Base-by-base conservation (phyloP, 306 rosid genomes). In the Neltuma alba region DNA sequence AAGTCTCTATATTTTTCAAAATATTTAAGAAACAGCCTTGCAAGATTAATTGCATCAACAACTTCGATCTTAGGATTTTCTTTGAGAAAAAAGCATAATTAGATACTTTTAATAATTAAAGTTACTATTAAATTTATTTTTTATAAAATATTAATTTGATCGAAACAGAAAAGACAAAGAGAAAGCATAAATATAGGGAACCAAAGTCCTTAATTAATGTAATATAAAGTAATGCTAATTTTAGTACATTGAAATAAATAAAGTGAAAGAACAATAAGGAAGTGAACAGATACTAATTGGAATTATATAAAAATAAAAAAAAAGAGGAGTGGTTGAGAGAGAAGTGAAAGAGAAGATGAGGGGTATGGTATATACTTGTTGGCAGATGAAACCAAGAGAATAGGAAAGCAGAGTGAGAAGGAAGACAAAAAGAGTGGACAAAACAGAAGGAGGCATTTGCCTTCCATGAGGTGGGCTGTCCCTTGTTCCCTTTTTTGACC, bases 371-470 rank as follows among this genome's bases (percentile, higher is more conserved):
- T 37, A 37, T 66, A 31, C 47, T 9, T 1, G 45, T 36, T 23
- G 30, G 42, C 48, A 37, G 48, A 66, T 37, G 72, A 66, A 21
- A 66, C 72, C 72, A 66, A 66, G 31, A 66, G 72, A 66, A 66
- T 37, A 14, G n/a, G 50, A 66, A 9, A 38, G 30, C 30, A n/a
- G 21, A 37, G 40, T 20, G 48, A 9, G 70, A 33, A 15, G 44
- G 30, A 36, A 21, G 50, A 66, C 72, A 66, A 1, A 21, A 21
- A 1, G 72, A 66, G 44, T 5, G 72, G 72, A 66, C 72, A 66
- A 66, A 66, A 9, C 45, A 33, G n/a, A 65, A 62, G 23, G 2
- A 31, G 37, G n/a, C 66, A 60, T 60, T 28, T 55, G 31, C 20
- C 12, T 52, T 52, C 58, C 3, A 4, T 4, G 58, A 20, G 58